A percentile compares a stretch with the other conserved stretches of the same genome.
These are phyloP conservation scores for Fusarium gaditjirri DNA, from an alignment of 2,329 filamentous ascomycete genomes.

Conservation along the genomic window DNA sequence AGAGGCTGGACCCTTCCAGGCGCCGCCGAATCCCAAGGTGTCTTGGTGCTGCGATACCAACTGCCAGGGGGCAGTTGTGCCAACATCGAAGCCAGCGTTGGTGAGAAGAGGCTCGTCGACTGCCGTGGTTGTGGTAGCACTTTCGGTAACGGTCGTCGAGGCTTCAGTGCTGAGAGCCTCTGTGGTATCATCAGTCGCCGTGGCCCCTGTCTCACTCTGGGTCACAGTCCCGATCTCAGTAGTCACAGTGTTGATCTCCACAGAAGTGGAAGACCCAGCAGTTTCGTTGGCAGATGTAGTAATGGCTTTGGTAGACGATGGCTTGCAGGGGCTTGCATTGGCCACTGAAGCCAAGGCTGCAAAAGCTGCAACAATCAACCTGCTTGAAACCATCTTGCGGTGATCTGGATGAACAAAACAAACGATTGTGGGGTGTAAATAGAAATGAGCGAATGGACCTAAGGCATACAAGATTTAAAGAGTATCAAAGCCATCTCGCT, in stretches of 20 bases:
- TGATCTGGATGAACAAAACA: background rate
- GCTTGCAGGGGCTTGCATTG: background rate
- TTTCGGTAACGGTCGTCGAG: background rate
- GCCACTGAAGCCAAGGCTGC: background rate
- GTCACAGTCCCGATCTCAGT: background rate
- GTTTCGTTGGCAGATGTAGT: background rate
- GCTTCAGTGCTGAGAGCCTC: background rate
- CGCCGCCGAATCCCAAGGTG: background rate
- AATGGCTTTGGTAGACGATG: background rate
- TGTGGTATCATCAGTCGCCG: background rate
- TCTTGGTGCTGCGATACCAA: rapidly evolving
- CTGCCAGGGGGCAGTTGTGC: background rate
- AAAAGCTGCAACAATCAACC: background rate
- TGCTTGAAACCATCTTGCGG: background rate
- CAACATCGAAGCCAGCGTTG: background rate
- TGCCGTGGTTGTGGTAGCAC: background rate
- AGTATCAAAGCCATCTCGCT: rapidly evolving
- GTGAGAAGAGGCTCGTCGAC: background rate
- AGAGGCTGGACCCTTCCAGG: background rate
- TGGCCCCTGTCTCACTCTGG: background rate
- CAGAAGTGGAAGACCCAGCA: background rate
- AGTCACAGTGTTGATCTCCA: background rate
- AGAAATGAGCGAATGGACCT: background rate
- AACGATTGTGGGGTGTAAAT: background rate
- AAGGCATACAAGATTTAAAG: rapidly evolving